These are phyloP conservation scores for Cyberlindnera samutprakarnensis DNA, from an alignment of 805 yeast genomes.

Conservation along the genomic window DNA sequence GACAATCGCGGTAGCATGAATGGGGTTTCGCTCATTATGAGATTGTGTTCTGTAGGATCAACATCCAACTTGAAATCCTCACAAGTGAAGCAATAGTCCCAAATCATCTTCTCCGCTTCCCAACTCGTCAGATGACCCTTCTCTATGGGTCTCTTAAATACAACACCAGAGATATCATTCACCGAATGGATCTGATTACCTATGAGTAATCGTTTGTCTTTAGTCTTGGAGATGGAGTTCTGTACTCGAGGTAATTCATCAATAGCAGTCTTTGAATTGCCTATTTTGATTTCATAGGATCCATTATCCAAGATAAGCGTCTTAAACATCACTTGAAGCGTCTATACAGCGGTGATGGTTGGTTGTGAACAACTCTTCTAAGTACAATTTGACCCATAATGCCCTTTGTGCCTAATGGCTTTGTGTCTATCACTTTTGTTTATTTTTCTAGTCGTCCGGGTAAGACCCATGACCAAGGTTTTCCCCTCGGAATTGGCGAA, in stretches of 20 bases:
- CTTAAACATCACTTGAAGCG: slow-evolving; percentile 1
- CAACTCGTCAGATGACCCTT: slow-evolving; percentile 86
- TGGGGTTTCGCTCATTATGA: slow-evolving; percentile 75
- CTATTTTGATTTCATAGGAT: slow-evolving; percentile 70
- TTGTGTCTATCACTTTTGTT: too few species aligned
- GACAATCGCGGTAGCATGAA: slow-evolving; percentile 76
- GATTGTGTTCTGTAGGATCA: slow-evolving; percentile 42
- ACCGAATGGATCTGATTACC: slow-evolving; percentile 64
- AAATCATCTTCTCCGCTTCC: slow-evolving; percentile 82
- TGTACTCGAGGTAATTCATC: slow-evolving; percentile 43
- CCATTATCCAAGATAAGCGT: slow-evolving; percentile 82
- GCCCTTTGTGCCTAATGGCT: too few species aligned
- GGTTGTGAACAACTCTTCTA: not conserved
- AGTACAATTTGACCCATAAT: too few species aligned
- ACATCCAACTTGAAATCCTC: slow-evolving; percentile 34
- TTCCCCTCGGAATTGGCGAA: not conserved
- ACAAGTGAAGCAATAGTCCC: slow-evolving; percentile 60
- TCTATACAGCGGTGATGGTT: not conserved
- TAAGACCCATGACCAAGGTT: not conserved
- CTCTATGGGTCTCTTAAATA: slow-evolving; percentile 75
- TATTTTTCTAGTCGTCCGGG: too few species aligned
- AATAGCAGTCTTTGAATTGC: slow-evolving; percentile 30
- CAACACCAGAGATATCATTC: slow-evolving; percentile 66
- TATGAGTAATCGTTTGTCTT: slow-evolving; percentile 63
- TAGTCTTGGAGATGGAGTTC: slow-evolving; percentile 68